phyloP scores from a whole-genome alignment of 352 stramenopile genomes.

The Globisporangium paroecandrum region DNA sequence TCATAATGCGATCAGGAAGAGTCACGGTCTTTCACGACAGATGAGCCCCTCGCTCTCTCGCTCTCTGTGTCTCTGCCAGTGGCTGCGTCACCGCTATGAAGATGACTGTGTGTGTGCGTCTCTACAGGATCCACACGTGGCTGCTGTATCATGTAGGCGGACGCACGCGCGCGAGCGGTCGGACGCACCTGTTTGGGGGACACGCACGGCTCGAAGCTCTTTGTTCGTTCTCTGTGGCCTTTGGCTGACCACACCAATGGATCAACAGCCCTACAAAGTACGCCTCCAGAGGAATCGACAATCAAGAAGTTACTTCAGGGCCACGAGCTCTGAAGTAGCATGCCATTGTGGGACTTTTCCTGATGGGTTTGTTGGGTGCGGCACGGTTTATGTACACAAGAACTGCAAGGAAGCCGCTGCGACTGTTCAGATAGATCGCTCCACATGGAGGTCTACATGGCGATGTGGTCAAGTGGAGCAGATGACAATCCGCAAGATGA shows the following conservation, averaged over 20 bases:
- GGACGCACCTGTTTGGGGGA: conserved; percentile 16
- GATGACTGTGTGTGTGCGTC: neutral
- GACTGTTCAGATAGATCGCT: neutral
- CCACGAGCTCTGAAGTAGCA: neutral
- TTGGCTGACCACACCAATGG: conserved; percentile 17
- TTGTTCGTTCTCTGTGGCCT: conserved; percentile 19
- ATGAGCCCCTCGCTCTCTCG: conserved; percentile 1
- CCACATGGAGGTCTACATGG: neutral
- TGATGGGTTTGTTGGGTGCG: neutral
- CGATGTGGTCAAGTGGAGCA: neutral
- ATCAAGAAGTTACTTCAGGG: conserved; percentile 6
- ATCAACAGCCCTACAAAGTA: conserved; percentile 20
- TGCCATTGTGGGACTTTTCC: neutral
- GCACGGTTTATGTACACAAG: neutral
- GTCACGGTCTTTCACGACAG: conserved; percentile 12
- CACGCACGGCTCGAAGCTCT: neutral
- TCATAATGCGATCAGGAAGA: conserved; percentile 6
- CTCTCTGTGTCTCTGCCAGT: neutral
- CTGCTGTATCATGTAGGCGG: neutral
- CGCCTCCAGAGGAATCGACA: conserved; percentile 12
- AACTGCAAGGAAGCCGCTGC: neutral
- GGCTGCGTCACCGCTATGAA: neutral
- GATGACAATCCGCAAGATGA: too few relatives aligned
- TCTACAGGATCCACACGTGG: neutral
- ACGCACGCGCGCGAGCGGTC: neutral